Evolutionary conservation across 345 rosid species (phyloP).

Genomic region (Pugionium dolabratum): DNA sequence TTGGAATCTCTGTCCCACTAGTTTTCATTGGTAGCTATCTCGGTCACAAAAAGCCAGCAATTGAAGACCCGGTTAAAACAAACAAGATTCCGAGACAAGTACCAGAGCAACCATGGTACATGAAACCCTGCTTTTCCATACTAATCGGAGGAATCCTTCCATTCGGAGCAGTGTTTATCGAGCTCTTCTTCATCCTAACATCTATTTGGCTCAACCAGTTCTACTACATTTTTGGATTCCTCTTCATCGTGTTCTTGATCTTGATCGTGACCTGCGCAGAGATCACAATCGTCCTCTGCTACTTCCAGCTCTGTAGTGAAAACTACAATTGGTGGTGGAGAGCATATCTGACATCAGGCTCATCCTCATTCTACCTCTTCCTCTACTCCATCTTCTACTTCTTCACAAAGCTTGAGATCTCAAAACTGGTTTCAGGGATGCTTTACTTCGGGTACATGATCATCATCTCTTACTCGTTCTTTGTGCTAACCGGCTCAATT

Average conservation of each 20-base stretch:
- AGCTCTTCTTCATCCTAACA: constrained; percentile 91
- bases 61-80: constrained; percentile 90
- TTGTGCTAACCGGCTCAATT: constrained; percentile 80
- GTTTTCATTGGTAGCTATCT: constrained; percentile 90
- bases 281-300: constrained; percentile 87
- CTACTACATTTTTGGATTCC: constrained; percentile 97
- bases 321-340: constrained; percentile 99
- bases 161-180: constrained; percentile 90
- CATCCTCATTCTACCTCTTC: constrained; percentile 86
- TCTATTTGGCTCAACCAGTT: constrained; percentile 96
- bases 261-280: constrained; percentile 86
- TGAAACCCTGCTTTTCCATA: constrained; percentile 81
- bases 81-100: constrained; percentile 91
- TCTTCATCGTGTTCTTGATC: constrained; percentile 84
- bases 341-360: constrained; percentile 86
- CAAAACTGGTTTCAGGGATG: constrained; percentile 77
- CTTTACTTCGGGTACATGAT: constrained; percentile 90
- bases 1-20: constrained; percentile 91
- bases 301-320: constrained; percentile 94
- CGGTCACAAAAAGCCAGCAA: constrained; percentile 82
- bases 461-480: constrained; percentile 79
- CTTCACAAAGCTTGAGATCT: constrained; percentile 90
- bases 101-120: constrained; percentile 96
- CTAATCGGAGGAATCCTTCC: constrained; percentile 93
- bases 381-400: constrained; percentile 91